Conservation (phyloP, 2,329 filamentous ascomycete genomes). For the Calonectria leucothoes region DNA sequence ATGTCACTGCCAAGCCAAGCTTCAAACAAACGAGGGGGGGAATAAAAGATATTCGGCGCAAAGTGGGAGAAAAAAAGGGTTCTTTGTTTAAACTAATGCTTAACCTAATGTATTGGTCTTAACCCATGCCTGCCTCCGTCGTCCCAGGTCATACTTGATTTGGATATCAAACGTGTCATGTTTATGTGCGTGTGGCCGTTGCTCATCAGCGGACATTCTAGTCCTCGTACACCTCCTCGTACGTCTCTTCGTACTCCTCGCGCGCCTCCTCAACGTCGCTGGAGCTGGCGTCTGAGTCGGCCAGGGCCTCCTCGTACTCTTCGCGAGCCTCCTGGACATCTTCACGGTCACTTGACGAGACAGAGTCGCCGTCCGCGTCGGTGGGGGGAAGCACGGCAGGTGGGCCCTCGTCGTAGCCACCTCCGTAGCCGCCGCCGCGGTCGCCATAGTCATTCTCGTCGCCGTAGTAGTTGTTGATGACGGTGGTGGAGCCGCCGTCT, state of each 20-base stretch:
- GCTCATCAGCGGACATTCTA: conserved; percentile 27
- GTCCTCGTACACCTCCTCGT: conserved; percentile 43
- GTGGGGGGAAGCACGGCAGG: conserved; percentile 52
- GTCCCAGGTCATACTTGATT: conserved; percentile 26
- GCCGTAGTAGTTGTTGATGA: conserved; percentile 16
- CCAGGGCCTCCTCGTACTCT: conserved; percentile 57
- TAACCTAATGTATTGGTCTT: conserved; percentile 6
- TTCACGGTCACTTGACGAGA: conserved; percentile 56
- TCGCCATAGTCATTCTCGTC: background rate
- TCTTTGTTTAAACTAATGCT: conserved; percentile 3
- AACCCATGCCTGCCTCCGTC: conserved; percentile 10
- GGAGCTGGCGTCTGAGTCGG: conserved; percentile 59
- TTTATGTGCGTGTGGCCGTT: conserved; percentile 13
- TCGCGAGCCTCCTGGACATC: conserved; percentile 55
- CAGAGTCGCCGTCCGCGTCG: conserved; percentile 55
- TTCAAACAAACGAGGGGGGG: too few species aligned
- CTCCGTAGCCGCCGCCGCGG: conserved; percentile 29
- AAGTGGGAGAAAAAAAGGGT: background rate
- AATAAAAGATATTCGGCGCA: background rate
- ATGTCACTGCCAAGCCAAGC: background rate
- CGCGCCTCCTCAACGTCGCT: conserved; percentile 66
- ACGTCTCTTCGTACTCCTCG: conserved; percentile 58
- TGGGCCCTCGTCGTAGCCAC: conserved; percentile 38
- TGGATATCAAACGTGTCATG: conserved; percentile 36
- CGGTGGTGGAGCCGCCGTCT: background rate